Conservation (phyloP, 257 asterid genomes). For the Scutellaria baicalensis region DNA sequence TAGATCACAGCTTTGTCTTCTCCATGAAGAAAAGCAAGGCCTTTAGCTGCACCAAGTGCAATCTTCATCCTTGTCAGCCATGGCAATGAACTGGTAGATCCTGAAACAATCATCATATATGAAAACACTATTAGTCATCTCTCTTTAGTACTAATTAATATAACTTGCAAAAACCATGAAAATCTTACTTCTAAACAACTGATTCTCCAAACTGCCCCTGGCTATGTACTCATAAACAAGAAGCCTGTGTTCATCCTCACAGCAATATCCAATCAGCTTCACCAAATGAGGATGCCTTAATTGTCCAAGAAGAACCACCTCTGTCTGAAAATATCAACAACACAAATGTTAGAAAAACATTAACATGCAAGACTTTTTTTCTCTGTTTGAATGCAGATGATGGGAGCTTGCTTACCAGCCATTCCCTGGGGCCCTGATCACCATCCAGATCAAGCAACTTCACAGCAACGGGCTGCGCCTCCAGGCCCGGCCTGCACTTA, state of each 20-base stretch:
- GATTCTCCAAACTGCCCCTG: conserved; percentile 70
- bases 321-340: conserved; percentile 38
- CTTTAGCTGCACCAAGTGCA: conserved; percentile 71
- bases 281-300: conserved; percentile 71
- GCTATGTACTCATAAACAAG: conserved; percentile 85
- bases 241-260: conserved; percentile 74
- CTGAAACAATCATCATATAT: conserved; percentile 25
- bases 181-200: conserved; percentile 53
- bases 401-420: conserved; percentile 62
- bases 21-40: conserved; percentile 77
- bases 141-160: too few species aligned
- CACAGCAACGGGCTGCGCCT: conserved; percentile 83
- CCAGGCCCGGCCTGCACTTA: conserved; percentile 47
- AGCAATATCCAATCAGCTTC: conserved; percentile 79
- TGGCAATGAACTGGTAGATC: conserved; percentile 42
- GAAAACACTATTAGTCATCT: not conserved
- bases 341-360: not conserved
- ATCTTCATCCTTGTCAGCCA: conserved; percentile 72
- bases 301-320: conserved; percentile 76
- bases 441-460: conserved; percentile 72
- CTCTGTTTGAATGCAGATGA: not conserved
- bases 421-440: conserved; percentile 68
- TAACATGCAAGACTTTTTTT: not conserved
- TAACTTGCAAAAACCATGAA: not conserved
- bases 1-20: conserved; percentile 69